Conservation (phyloP, 1,139 yeast genomes). For the Wickerhamiella pararugosa region DNA sequence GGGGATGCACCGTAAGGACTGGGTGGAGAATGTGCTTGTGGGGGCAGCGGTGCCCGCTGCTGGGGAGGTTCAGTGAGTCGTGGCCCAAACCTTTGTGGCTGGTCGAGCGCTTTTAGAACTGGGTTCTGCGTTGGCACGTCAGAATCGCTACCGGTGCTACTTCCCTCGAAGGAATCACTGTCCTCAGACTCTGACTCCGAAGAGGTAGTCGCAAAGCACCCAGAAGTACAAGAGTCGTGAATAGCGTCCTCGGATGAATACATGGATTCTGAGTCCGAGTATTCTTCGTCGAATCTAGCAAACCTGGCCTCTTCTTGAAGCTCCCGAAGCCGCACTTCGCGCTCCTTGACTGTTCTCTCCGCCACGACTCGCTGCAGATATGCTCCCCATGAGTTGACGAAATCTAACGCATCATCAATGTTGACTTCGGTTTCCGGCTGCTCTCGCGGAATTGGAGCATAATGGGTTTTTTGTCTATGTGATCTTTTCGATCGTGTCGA, state of each 20-base stretch:
- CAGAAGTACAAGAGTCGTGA: constrained; percentile 5
- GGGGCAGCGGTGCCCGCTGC: too few relatives aligned
- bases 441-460: neutral
- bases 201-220: constrained; percentile 2
- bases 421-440: neutral
- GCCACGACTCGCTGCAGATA: constrained; percentile 5
- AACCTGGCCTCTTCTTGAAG: neutral
- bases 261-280: constrained; percentile 1
- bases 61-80: too few relatives aligned
- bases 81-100: too few relatives aligned
- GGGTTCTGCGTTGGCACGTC: too few relatives aligned
- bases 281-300: neutral
- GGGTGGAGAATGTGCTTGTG: too few relatives aligned
- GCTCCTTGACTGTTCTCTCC: constrained; percentile 2
- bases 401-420: constrained; percentile 7
- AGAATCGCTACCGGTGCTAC: neutral
- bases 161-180: neutral
- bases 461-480: neutral
- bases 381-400: constrained; percentile 8
- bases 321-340: constrained; percentile 1
- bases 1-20: too few relatives aligned
- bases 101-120: too few relatives aligned
- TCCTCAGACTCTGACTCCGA: neutral
- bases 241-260: constrained; percentile 1
- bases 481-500: neutral